These are phyloP conservation scores for Phytophthora tubulina DNA, from an alignment of 352 stramenopile genomes.

Conservation along the genomic window DNA sequence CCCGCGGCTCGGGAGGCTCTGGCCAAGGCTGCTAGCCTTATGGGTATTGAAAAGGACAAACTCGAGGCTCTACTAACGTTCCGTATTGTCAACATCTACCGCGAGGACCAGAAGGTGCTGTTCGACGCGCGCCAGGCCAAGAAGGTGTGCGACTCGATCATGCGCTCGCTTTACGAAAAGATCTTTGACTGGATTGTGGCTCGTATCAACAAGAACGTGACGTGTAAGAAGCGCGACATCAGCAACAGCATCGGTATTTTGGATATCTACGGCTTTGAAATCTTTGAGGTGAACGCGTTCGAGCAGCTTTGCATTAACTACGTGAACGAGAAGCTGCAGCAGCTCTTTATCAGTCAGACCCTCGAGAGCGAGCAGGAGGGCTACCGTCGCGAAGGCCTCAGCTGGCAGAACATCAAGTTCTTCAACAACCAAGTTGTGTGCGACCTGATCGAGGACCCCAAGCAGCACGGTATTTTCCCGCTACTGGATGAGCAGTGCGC, in stretches of 20 bases:
- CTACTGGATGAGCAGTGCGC: conserved; percentile 85
- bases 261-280: conserved; percentile 93
- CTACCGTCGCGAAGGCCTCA: conserved; percentile 78
- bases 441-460: conserved; percentile 89
- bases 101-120: conserved; percentile 79
- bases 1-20: conserved; percentile 63
- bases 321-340: conserved; percentile 91
- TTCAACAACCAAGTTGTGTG: conserved; percentile 92
- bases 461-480: conserved; percentile 84
- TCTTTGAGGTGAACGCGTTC: conserved; percentile 92
- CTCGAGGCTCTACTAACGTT: conserved; percentile 82
- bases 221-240: conserved; percentile 65
- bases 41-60: conserved; percentile 69
- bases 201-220: conserved; percentile 88
- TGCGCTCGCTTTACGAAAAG: conserved; percentile 89
- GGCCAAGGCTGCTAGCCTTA: conserved; percentile 61
- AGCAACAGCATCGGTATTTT: conserved; percentile 89
- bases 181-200: conserved; percentile 92
- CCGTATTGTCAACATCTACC: conserved; percentile 84
- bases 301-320: conserved; percentile 94
- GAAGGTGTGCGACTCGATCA: conserved; percentile 88
- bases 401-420: conserved; percentile 81
- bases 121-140: conserved; percentile 81
- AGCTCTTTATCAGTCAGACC: conserved; percentile 89
- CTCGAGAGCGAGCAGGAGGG: conserved; percentile 84